Evolutionary conservation across 306 rosid species (phyloP), one percentile per base, ranked within the genome.

Genomic region (Canavalia ensiformis): DNA sequence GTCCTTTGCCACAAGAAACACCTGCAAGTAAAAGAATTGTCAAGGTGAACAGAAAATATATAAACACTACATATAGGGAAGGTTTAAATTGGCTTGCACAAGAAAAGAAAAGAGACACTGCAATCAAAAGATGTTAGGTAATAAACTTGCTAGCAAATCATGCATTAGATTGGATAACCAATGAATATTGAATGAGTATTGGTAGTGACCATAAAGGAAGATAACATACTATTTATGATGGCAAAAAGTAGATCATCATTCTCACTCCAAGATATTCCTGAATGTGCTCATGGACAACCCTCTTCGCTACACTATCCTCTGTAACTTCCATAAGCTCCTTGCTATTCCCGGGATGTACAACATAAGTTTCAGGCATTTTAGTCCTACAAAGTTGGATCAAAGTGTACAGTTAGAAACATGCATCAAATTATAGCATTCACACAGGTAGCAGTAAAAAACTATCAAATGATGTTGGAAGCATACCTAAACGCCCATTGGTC

Each of bases 331-430:
- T 95, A 34, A 95, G 93, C 55, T 95, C 99, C 84, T 93, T 95
- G 90, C 99, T 95, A 92, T 95, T 95, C 79, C 99, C 99, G 71
- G 93, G 97, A 87, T 93, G 99, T 76, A 95, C 99, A 49, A 92
- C 96, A 85, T 87, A 88, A 51, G 99, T 91, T 79, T 90, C 81
- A 64, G 98, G 98, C 99, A 95, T 93, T 82, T 84, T 83, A 79
- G 93, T 91, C 86, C 99, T 95, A 64, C 72, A 84, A 64, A 59
- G 37, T 42, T 65, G 56, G 73, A 47, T 6, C 11, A 69, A 30
- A 33, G 42, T 58, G 45, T 12, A 71, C 13, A 70, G 49, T 67
- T 72, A 59, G 54, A 55, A 31, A 44, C 46, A 52, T 8, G 5
- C 76, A 54, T 42, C n/a, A 56, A 51, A 8, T 41, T 42, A 42